Conservation (phyloP, 2,329 filamentous ascomycete genomes). For the Escovopsis weberi region DNA sequence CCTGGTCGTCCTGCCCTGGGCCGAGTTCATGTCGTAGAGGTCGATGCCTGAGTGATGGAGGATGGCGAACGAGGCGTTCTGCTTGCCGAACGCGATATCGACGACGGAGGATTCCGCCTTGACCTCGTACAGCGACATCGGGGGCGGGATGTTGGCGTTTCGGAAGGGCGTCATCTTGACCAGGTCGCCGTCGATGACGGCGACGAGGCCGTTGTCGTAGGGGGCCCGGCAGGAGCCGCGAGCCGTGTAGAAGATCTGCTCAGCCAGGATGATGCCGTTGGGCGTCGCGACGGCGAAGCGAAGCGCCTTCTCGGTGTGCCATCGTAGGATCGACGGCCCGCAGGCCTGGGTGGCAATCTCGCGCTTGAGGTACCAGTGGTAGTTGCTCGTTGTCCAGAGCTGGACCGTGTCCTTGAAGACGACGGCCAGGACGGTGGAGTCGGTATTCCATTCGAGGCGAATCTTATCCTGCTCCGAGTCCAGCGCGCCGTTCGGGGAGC, state of each 20-base stretch:
- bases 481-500: slow-evolving; percentile 43
- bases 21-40: slow-evolving; percentile 54
- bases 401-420: slow-evolving; percentile 61
- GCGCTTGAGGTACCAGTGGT: slow-evolving; percentile 96
- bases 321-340: slow-evolving; percentile 31
- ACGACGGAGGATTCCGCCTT: slow-evolving; percentile 45
- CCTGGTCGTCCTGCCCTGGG: slow-evolving; percentile 33
- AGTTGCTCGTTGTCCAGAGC: slow-evolving; percentile 94
- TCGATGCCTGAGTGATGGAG: slow-evolving; percentile 53
- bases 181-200: slow-evolving; percentile 66
- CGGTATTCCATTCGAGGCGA: slow-evolving; percentile 70
- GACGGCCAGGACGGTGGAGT: slow-evolving; percentile 85
- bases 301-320: slow-evolving; percentile 79
- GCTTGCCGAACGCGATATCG: slow-evolving; percentile 60
- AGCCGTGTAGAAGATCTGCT: slow-evolving; percentile 54
- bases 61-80: slow-evolving; percentile 53
- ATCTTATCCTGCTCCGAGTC: slow-evolving; percentile 37
- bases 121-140: slow-evolving; percentile 76
- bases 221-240: slow-evolving; percentile 56
- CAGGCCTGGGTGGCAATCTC: slow-evolving; percentile 41
- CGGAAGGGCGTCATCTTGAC: slow-evolving; percentile 79
- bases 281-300: slow-evolving; percentile 43
- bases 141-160: slow-evolving; percentile 75
- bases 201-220: slow-evolving; percentile 63
- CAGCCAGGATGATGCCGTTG: slow-evolving; percentile 39